Percentiles rank a stretch among this genome's conserved stretches.
These are phyloP conservation scores for Sequoia sempervirens DNA, from an alignment of 75 land plant species.

Conservation along the genomic window DNA sequence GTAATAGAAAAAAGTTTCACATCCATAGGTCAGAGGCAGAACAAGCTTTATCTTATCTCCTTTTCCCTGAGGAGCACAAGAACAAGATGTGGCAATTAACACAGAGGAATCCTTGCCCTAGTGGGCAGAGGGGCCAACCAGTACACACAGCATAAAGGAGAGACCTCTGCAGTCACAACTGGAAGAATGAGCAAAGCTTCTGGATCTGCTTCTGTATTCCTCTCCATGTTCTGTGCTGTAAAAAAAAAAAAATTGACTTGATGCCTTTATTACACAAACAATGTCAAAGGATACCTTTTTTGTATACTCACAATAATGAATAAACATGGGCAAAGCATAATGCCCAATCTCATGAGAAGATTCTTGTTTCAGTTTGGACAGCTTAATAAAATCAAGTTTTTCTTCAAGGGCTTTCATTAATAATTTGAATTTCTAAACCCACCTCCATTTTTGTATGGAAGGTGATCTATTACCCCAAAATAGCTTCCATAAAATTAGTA, in stretches of 20 bases:
- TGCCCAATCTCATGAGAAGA: neutral
- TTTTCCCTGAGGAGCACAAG: neutral
- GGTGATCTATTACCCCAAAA: neutral
- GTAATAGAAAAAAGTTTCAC: neutral
- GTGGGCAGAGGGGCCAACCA: neutral
- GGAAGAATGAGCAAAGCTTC: neutral
- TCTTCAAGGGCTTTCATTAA: neutral
- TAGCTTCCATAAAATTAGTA: neutral
- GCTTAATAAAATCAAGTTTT: neutral
- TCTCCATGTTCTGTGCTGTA: neutral
- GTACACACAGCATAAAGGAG: neutral
- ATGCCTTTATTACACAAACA: neutral
- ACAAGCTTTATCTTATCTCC: neutral
- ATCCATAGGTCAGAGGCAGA: neutral
- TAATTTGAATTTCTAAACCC: neutral
- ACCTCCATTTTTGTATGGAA: neutral
- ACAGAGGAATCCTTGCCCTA: neutral
- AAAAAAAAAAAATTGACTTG: no score
- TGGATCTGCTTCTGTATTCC: neutral
- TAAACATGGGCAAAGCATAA: neutral
- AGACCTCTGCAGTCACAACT: neutral
- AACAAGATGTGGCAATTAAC: neutral
- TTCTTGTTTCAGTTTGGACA: neutral
- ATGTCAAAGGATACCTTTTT: neutral
- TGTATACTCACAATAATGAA: neutral